Percentiles rank a stretch among this genome's conserved stretches.
Conservation (phyloP, 331 rosid species). For the Pyrus hybrid region DNA sequence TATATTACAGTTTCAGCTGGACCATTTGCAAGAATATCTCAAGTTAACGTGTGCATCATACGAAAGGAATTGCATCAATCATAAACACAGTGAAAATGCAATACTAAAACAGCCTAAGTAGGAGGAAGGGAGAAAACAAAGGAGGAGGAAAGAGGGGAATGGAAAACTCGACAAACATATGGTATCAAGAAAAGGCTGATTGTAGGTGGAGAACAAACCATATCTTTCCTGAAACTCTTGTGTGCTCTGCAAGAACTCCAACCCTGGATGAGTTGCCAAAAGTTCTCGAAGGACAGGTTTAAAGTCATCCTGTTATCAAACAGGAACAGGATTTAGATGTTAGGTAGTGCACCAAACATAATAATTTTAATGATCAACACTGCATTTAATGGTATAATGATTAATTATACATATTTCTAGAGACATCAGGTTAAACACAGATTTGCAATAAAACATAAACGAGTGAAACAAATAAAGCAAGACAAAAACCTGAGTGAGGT, state of each 20-base stretch:
- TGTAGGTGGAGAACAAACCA: slow-evolving; percentile 42
- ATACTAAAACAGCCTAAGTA: not conserved
- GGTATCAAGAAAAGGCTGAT: not conserved
- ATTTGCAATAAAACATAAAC: not conserved
- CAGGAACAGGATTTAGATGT: slow-evolving; percentile 8
- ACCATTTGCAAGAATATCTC: slow-evolving; percentile 30
- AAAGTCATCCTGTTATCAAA: slow-evolving; percentile 74
- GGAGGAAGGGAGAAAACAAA: not conserved
- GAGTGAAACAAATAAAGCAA: not conserved
- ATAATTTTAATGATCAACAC: not conserved
- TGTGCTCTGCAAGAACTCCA: slow-evolving; percentile 95
- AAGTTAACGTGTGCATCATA: slow-evolving; percentile 14
- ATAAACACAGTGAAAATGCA: not conserved
- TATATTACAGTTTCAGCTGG: slow-evolving; percentile 93
- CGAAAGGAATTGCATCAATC: not conserved
- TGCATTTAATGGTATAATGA: not conserved
- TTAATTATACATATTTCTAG: not conserved
- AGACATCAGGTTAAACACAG: not conserved
- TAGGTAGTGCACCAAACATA: slow-evolving; percentile 6
- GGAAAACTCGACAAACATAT: not conserved
- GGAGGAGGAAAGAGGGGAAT: not conserved
- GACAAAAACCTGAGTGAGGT: slow-evolving; percentile 71
- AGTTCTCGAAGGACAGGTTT: slow-evolving; percentile 93
- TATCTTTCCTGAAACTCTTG: slow-evolving; percentile 99
- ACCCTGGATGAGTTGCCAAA: slow-evolving; percentile 94